phyloP scores from a whole-genome alignment of 2,329 filamentous ascomycete genomes.

The Lasiodiplodia citricola region DNA sequence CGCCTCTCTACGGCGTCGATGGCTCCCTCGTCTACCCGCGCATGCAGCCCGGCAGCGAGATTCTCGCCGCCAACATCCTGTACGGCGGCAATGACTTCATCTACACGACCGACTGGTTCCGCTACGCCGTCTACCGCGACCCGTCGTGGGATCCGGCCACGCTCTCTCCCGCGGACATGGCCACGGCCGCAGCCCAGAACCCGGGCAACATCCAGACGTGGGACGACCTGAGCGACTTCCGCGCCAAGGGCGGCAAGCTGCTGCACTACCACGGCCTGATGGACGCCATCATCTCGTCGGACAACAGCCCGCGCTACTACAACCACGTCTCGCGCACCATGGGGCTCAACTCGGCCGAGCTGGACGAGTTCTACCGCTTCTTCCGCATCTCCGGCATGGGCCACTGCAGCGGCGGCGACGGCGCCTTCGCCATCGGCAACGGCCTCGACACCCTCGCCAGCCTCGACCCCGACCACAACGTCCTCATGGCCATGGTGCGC shows the following conservation, averaged over 20 bases:
- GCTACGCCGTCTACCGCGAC: slow-evolving; percentile 55
- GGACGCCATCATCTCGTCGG: slow-evolving; percentile 52
- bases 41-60: slow-evolving; percentile 57
- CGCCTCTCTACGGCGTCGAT: slow-evolving; percentile 48
- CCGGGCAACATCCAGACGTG: slow-evolving; percentile 47
- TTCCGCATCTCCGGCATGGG: slow-evolving; percentile 60
- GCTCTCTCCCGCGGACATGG: slow-evolving; percentile 49
- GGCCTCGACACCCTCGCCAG: slow-evolving; percentile 31
- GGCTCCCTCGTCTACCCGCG: slow-evolving; percentile 57
- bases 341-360: slow-evolving; percentile 37
- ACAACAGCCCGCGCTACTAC: slow-evolving; percentile 56
- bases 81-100: slow-evolving; percentile 49
- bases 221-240: slow-evolving; percentile 46
- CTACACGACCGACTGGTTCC: slow-evolving; percentile 55
- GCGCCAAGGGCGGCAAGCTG: slow-evolving; percentile 51
- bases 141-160: slow-evolving; percentile 48
- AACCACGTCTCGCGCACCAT: slow-evolving; percentile 54
- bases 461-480: slow-evolving; percentile 49
- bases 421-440: slow-evolving; percentile 48
- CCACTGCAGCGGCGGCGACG: slow-evolving; percentile 57
- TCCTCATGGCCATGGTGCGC: slow-evolving; percentile 54
- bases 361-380: slow-evolving; percentile 56
- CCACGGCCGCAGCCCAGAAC: slow-evolving; percentile 45
- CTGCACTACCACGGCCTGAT: slow-evolving; percentile 53
- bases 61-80: slow-evolving; percentile 29